phyloP scores from a whole-genome alignment of 2,329 filamentous ascomycete genomes.

The Aspergillus chevalieri region DNA sequence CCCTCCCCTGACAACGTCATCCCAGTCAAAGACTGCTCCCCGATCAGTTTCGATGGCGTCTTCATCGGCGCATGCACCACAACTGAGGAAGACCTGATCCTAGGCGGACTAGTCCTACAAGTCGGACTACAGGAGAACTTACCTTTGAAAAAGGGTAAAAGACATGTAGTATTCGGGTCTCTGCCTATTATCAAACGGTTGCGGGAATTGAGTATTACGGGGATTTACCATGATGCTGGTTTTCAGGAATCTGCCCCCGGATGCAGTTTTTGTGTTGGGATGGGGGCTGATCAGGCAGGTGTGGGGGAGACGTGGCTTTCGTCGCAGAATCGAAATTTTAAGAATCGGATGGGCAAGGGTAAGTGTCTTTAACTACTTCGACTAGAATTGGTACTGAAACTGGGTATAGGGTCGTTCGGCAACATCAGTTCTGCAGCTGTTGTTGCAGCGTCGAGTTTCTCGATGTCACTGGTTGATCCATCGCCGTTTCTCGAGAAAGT shows the following conservation, averaged over 20 bases:
- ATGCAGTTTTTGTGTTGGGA: slow-evolving; percentile 43
- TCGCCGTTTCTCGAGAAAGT: slow-evolving; percentile 23
- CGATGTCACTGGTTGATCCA: slow-evolving; percentile 40
- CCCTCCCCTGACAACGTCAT: slow-evolving; percentile 43
- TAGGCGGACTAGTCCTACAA: slow-evolving; percentile 38
- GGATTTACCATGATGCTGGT: slow-evolving; percentile 37
- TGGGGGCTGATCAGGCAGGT: slow-evolving; percentile 36
- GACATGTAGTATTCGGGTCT: slow-evolving; percentile 40
- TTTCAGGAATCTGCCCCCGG: slow-evolving; percentile 40
- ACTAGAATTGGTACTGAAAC: neutral
- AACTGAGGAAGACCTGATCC: slow-evolving; percentile 41
- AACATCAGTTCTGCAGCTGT: slow-evolving; percentile 42
- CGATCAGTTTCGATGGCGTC: slow-evolving; percentile 34
- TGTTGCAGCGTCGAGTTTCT: slow-evolving; percentile 44
- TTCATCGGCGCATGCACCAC: slow-evolving; percentile 47
- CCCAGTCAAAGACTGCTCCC: slow-evolving; percentile 29
- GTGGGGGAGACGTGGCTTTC: slow-evolving; percentile 41
- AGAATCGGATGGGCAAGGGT: slow-evolving; percentile 43
- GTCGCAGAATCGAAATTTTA: slow-evolving; percentile 45
- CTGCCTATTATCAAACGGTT: slow-evolving; percentile 35
- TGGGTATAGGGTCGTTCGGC: slow-evolving; percentile 34
- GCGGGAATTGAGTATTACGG: slow-evolving; percentile 27
- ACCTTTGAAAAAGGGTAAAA: slow-evolving; percentile 27
- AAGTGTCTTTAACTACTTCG: neutral
- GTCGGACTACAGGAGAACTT: slow-evolving; percentile 29